phyloP scores from a whole-genome alignment of 2,329 filamentous ascomycete genomes.

The Stagonosporopsis rhizophila region DNA sequence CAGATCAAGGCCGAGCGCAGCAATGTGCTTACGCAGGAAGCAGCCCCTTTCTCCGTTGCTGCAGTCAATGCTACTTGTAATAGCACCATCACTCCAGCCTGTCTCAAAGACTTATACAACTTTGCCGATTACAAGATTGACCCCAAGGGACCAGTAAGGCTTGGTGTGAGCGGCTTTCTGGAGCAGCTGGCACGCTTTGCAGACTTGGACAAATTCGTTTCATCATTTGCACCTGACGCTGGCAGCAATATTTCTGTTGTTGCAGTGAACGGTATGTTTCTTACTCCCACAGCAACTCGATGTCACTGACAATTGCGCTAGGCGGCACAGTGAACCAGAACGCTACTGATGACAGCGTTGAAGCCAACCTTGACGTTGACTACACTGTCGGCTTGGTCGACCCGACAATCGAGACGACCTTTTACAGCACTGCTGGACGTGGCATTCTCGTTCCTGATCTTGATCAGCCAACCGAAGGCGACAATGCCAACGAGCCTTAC shows the following conservation, averaged over 20 bases:
- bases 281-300: no score
- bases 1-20: conserved; percentile 55
- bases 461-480: conserved; percentile 51
- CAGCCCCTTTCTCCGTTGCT: conserved; percentile 26
- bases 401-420: conserved; percentile 52
- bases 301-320: conserved; percentile 16
- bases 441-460: conserved; percentile 57
- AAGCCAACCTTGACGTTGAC: conserved; percentile 60
- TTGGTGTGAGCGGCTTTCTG: conserved; percentile 57
- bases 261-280: conserved; percentile 51
- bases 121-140: conserved; percentile 51
- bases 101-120: conserved; percentile 57
- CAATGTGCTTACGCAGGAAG: conserved; percentile 42
- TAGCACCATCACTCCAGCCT: conserved; percentile 54
- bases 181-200: conserved; percentile 58
- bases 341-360: conserved; percentile 50
- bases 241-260: conserved; percentile 56
- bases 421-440: conserved; percentile 58
- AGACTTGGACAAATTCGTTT: conserved; percentile 54
- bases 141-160: conserved; percentile 44
- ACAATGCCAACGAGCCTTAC: conserved; percentile 58
- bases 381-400: conserved; percentile 56
- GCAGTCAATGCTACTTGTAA: conserved; percentile 52
- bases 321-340: conserved; percentile 45
- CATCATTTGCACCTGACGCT: conserved; percentile 50